These are phyloP conservation scores for Russula brevipes DNA, from an alignment of 768 basidiomycete genomes.

Conservation along the genomic window DNA sequence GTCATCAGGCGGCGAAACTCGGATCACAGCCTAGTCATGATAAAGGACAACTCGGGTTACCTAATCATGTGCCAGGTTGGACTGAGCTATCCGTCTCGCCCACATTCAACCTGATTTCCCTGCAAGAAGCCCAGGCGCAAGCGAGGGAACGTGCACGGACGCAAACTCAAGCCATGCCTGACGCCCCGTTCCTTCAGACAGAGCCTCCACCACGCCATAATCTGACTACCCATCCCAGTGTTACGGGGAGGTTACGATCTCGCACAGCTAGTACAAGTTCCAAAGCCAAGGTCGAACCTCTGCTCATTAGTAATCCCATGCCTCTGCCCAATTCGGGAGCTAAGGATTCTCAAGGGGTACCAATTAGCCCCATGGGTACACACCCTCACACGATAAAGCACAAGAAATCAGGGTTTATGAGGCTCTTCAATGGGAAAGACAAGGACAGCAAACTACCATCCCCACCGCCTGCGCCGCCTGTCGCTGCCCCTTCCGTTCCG, in stretches of 20 bases:
- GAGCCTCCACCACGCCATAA: constrained; percentile 29
- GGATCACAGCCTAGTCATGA: constrained; percentile 16
- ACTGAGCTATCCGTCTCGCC: constrained; percentile 43
- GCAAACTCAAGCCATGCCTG: constrained; percentile 36
- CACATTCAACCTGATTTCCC: constrained; percentile 61
- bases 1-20: constrained; percentile 1
- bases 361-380: constrained; percentile 13
- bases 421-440: constrained; percentile 59
- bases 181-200: constrained; percentile 33
- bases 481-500: constrained; percentile 10
- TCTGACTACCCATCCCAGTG: constrained; percentile 12
- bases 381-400: constrained; percentile 54
- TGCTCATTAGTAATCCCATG: constrained; percentile 20
- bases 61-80: constrained; percentile 40
- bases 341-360: constrained; percentile 1
- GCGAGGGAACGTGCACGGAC: constrained; percentile 52
- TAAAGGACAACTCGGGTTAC: constrained; percentile 2
- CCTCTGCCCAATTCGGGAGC: constrained; percentile 10
- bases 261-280: constrained; percentile 56
- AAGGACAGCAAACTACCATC: constrained; percentile 44
- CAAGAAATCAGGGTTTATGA: constrained; percentile 80
- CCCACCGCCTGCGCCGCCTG: constrained; percentile 48
- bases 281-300: constrained; percentile 38
- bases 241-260: constrained; percentile 38
- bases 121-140: constrained; percentile 73